These are phyloP conservation scores for Prunus yedoensis DNA, from an alignment of 331 rosid species.

Conservation along the genomic window DNA sequence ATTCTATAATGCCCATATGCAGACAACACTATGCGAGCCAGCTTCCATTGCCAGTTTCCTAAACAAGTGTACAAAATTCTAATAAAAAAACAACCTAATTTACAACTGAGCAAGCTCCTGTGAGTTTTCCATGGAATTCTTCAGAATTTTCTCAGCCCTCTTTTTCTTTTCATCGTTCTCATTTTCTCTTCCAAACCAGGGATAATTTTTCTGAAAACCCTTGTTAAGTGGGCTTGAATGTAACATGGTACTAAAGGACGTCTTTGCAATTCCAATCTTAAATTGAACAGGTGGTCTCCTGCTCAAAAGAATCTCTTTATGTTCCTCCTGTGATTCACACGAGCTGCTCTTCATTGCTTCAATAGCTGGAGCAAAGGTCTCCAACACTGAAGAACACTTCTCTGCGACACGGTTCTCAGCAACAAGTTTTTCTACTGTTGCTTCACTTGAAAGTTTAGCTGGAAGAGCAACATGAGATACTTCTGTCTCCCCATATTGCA, in stretches of 20 bases:
- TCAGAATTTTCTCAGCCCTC: constrained; percentile 74
- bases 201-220: constrained; percentile 37
- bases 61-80: constrained; percentile 63
- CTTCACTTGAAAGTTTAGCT: constrained; percentile 46
- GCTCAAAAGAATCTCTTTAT: constrained; percentile 30
- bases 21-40: constrained; percentile 52
- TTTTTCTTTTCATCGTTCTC: constrained; percentile 74
- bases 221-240: constrained; percentile 43
- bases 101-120: constrained; percentile 74
- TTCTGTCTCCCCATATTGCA: constrained; percentile 72
- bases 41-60: constrained; percentile 60
- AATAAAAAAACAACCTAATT: constrained; percentile 50
- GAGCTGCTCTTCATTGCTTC: constrained; percentile 53
- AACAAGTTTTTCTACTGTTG: constrained; percentile 29
- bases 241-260: constrained; percentile 44
- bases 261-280: constrained; percentile 64
- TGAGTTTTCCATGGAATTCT: constrained; percentile 71
- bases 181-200: constrained; percentile 56
- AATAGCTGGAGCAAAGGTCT: constrained; percentile 78
- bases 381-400: constrained; percentile 53
- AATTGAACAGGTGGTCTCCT: constrained; percentile 63
- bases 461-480: constrained; percentile 59
- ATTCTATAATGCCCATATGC: constrained; percentile 51
- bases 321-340: constrained; percentile 45
- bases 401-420: constrained; percentile 39